These are phyloP conservation scores for Vitis rupestris DNA, from an alignment of 164 flowering plant genomes.

Conservation along the genomic window DNA sequence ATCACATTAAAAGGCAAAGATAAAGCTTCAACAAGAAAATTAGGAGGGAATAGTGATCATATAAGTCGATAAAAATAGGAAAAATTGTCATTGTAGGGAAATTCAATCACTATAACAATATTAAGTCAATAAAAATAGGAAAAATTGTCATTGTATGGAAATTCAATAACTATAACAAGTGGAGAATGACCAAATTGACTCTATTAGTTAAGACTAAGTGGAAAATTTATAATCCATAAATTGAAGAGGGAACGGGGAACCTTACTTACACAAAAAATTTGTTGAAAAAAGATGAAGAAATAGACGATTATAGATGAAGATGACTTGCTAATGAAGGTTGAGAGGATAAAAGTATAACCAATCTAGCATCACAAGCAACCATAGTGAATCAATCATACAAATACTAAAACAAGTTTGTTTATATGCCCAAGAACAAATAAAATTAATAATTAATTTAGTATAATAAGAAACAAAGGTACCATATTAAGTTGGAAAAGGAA, in stretches of 20 bases:
- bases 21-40: slow-evolving; percentile 69
- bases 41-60: slow-evolving; percentile 90
- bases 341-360: slow-evolving; percentile 82
- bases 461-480: slow-evolving; percentile 44
- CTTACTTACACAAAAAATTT: slow-evolving; percentile 81
- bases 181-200: slow-evolving; percentile 26
- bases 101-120: slow-evolving; percentile 48
- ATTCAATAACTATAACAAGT: slow-evolving; percentile 43
- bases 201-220: too few species aligned
- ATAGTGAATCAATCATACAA: not conserved
- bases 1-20: slow-evolving; percentile 61
- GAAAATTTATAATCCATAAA: not conserved
- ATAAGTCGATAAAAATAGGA: slow-evolving; percentile 28
- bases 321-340: slow-evolving; percentile 84
- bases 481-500: slow-evolving; percentile 90
- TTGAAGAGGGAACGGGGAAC: not conserved
- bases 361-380: slow-evolving; percentile 39
- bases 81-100: slow-evolving; percentile 52
- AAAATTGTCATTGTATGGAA: too few species aligned
- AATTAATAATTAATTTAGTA: not conserved
- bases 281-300: slow-evolving; percentile 74
- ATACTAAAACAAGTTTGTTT: too few species aligned
- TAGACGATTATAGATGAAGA: slow-evolving; percentile 81
- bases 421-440: not conserved
- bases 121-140: too few species aligned